Percentiles rank a stretch among this genome's conserved stretches.
These are phyloP conservation scores for Diaporthe capsici DNA, from an alignment of 2,329 filamentous ascomycete genomes.

Conservation along the genomic window DNA sequence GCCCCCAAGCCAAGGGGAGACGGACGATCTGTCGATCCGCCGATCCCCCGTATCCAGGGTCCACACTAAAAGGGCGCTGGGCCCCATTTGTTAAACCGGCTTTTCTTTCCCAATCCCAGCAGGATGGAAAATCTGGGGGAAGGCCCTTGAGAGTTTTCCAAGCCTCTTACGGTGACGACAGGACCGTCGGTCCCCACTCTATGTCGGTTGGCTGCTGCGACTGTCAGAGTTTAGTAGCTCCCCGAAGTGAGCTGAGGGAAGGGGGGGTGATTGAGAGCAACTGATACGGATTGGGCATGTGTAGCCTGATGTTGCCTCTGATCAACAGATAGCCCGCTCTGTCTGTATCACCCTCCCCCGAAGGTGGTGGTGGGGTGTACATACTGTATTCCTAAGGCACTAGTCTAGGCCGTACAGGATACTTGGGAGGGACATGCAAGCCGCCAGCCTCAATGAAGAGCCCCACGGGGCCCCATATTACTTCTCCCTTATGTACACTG, in stretches of 20 bases:
- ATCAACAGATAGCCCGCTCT: background rate
- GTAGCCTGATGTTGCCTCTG: slow-evolving; percentile 13
- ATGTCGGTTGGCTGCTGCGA: background rate
- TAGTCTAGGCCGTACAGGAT: slow-evolving; percentile 5
- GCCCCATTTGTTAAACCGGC: background rate
- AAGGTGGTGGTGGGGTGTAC: slow-evolving; percentile 36
- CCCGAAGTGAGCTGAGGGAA: background rate
- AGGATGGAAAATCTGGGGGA: background rate
- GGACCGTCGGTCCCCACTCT: slow-evolving; percentile 1
- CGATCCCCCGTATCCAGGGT: slow-evolving; percentile 39
- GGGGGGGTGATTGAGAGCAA: background rate
- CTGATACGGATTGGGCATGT: background rate
- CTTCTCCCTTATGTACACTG: background rate
- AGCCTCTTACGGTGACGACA: background rate
- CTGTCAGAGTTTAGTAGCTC: slow-evolving; percentile 22
- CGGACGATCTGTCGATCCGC: slow-evolving; percentile 28
- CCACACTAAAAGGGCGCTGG: slow-evolving; percentile 19
- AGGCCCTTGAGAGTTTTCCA: background rate
- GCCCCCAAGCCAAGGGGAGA: background rate
- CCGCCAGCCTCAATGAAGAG: background rate
- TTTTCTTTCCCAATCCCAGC: background rate
- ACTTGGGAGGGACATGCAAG: background rate
- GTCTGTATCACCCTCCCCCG: background rate
- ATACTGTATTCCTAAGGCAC: background rate
- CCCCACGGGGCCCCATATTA: slow-evolving; percentile 13